Evolutionary conservation across 345 rosid genomes (phyloP).

Genomic region (Eucalyptus pumila): DNA sequence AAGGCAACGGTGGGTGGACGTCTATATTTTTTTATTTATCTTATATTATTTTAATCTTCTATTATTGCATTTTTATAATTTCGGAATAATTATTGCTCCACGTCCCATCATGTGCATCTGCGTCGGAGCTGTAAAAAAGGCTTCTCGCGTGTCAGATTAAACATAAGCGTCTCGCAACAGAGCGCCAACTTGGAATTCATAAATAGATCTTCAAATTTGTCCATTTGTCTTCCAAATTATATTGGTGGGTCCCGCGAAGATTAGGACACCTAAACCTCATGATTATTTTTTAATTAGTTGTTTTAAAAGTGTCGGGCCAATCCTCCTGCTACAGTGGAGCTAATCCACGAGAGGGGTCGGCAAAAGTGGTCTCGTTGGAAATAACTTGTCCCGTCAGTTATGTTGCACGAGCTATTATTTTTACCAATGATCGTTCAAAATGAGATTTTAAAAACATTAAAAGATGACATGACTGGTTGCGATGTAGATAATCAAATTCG

Average conservation of each 20-base stretch:
- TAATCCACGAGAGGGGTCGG: neutral
- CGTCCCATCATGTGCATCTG: neutral
- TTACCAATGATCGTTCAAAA: rapidly evolving
- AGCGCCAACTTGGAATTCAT: neutral
- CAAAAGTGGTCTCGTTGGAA: neutral
- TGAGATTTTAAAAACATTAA: neutral
- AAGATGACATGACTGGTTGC: rapidly evolving
- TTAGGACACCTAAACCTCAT: neutral
- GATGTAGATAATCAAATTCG: neutral
- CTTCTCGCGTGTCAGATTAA: neutral
- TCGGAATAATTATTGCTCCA: neutral
- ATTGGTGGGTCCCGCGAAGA: neutral
- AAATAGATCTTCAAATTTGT: neutral
- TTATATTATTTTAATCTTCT: neutral
- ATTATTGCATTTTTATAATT: neutral
- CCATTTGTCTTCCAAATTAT: neutral
- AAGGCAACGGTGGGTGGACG: neutral
- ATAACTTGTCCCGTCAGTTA: neutral
- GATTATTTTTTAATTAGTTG: neutral
- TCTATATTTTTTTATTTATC: neutral
- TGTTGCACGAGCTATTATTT: neutral
- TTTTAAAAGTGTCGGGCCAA: neutral
- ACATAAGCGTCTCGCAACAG: neutral
- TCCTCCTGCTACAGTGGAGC: neutral
- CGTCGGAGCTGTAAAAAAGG: neutral